phyloP scores from a whole-genome alignment of 257 asterid genomes.

The Gentiana macrophylla region DNA sequence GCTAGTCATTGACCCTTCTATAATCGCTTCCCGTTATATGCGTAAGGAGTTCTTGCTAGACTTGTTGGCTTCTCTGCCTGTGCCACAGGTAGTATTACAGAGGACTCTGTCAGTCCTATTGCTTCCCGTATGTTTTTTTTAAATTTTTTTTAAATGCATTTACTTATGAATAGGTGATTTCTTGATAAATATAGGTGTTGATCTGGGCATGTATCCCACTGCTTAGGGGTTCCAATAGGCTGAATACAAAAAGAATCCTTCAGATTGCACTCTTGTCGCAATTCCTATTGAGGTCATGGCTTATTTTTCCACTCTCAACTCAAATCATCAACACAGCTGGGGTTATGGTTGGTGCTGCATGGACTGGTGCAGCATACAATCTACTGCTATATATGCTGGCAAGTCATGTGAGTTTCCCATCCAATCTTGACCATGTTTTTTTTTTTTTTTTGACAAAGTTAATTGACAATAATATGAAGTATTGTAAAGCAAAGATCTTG shows the following conservation, averaged over 20 bases:
- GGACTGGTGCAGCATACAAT: constrained; percentile 79
- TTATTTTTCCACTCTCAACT: constrained; percentile 51
- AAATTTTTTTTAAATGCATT: neutral
- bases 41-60: constrained; percentile 44
- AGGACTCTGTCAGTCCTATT: neutral
- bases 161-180: neutral
- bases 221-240: constrained; percentile 40
- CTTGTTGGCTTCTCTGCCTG: constrained; percentile 50
- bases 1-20: constrained; percentile 48
- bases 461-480: neutral
- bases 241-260: constrained; percentile 38
- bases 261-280: constrained; percentile 41
- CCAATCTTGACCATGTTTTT: no score
- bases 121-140: neutral
- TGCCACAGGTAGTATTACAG: constrained; percentile 63
- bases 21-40: constrained; percentile 46
- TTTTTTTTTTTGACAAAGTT: neutral
- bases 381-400: constrained; percentile 61
- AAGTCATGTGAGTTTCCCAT: constrained; percentile 42
- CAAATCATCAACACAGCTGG: constrained; percentile 55
- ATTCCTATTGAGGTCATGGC: constrained; percentile 37
- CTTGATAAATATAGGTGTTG: constrained; percentile 28
- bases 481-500: neutral
- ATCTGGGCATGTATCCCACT: constrained; percentile 54
- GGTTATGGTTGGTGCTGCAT: constrained; percentile 57